A percentile compares a stretch with the other conserved stretches of the same genome.
These are phyloP conservation scores for Areca catechu DNA, from an alignment of 176 grass and related monocot species.

Conservation along the genomic window DNA sequence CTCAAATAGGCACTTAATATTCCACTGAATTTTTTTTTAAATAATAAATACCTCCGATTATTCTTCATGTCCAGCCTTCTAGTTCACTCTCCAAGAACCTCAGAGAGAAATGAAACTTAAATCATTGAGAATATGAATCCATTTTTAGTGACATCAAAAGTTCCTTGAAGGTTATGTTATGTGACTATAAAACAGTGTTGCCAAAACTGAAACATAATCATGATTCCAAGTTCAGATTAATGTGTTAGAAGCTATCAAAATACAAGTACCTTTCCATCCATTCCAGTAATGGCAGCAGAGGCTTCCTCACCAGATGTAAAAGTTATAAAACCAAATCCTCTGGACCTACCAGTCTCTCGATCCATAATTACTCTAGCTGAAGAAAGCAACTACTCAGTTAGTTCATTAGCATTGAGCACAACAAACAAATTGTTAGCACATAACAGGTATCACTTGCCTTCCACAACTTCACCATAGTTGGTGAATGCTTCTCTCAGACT, in stretches of 20 bases:
- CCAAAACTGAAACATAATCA: too few species aligned
- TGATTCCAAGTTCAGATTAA: background rate
- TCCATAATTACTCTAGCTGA: conserved; percentile 67
- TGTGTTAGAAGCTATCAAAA: background rate
- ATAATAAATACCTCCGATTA: too few species aligned
- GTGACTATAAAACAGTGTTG: too few species aligned
- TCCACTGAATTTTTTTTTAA: too few species aligned
- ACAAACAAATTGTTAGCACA: background rate
- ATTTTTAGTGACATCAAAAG: too few species aligned
- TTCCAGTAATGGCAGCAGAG: conserved; percentile 49
- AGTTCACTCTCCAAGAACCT: too few species aligned
- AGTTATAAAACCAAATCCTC: conserved; percentile 85
- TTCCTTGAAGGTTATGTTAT: too few species aligned
- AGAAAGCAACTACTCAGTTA: background rate
- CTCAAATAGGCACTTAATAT: too few species aligned
- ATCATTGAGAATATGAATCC: too few species aligned
- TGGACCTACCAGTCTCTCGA: conserved; percentile 68
- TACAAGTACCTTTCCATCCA: conserved; percentile 74
- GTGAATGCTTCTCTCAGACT: conserved; percentile 61
- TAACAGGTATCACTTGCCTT: conserved; percentile 32
- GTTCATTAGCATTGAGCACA: background rate
- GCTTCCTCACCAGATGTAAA: conserved; percentile 53
- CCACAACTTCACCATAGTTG: conserved; percentile 60
- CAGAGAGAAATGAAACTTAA: too few species aligned
- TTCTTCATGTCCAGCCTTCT: too few species aligned